Evolutionary conservation across 2,329 filamentous ascomycete genomes (phyloP), one percentile per base, ranked within the genome.

Genomic region (Ophiostoma triangulosporum): DNA sequence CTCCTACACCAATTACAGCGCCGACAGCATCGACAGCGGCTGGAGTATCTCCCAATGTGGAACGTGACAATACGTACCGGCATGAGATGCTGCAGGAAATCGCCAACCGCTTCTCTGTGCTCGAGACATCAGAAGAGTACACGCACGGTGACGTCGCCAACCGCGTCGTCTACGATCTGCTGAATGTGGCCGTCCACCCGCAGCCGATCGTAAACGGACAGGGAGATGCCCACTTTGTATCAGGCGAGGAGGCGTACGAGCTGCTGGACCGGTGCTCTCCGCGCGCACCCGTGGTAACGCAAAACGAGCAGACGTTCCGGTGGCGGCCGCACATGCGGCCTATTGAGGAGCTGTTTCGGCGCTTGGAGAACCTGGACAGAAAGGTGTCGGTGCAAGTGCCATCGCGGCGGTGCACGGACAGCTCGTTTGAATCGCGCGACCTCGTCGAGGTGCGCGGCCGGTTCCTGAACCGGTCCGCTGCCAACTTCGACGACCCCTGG

Each of bases 331-430:
- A 45, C 14, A 45, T 38, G 46, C 60, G 62, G 6, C 62, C 62
- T 3, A 64, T 62, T 45, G 56, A 51, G 1, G 58, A 64, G 56
- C 57, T 64, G 11, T 63, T 64, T 51, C 57, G 55, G 9, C 59
- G 62, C 17, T 63, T 64, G 60, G 61, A 64, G 55, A 60, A 62
- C 17, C 52, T 64, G n/a, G 59, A 59, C 32, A 57, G 60, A 7
- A 32, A 49, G 9, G 62, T 64, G 9, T 62, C 61, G 3, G 61
- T 64, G 29, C 62, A 64, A 50, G 59, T 64, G 20, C 62, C 62
- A 11, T 64, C 62, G 46, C 59, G 60, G n/a, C 49, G 45, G 22
- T 60, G 59, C 50, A 58, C 55, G 46, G 49, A 52, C 14, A 57
- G 59, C 17, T 62, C 62, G 8, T 63, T 60, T 48, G 60, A 63